A percentile compares a stretch with the other conserved stretches of the same genome.
These are phyloP conservation scores for Solanum pimpinellifolium DNA, from an alignment of 257 asterid species.

Conservation along the genomic window DNA sequence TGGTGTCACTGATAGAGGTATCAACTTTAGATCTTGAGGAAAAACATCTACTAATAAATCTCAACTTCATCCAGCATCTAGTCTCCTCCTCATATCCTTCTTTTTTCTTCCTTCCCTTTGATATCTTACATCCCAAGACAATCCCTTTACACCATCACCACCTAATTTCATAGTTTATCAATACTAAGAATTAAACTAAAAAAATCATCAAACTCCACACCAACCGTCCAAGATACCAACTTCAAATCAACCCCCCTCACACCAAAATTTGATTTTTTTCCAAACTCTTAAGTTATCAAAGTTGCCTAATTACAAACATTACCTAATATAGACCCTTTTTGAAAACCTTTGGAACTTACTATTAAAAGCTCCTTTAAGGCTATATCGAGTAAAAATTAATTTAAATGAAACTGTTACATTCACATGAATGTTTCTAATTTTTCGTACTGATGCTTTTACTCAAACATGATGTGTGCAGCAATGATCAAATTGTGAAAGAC, in stretches of 20 bases:
- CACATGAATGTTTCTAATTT: background rate
- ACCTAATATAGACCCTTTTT: no score
- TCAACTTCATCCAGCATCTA: constrained; percentile 43
- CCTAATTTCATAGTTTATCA: constrained; percentile 33
- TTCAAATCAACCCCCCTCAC: background rate
- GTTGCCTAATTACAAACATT: background rate
- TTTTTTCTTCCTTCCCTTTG: constrained; percentile 29
- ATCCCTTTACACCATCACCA: constrained; percentile 31
- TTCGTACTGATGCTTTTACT: background rate
- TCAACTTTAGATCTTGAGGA: constrained; percentile 63
- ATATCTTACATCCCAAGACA: constrained; percentile 41
- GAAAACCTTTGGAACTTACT: background rate
- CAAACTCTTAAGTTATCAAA: background rate
- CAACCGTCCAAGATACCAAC: background rate
- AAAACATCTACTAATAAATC: constrained; percentile 40
- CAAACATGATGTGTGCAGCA: background rate
- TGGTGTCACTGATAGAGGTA: constrained; percentile 41
- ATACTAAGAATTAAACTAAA: constrained; percentile 12
- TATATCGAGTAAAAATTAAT: background rate
- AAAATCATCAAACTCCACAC: background rate
- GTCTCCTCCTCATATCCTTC: constrained; percentile 16
- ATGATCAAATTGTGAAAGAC: background rate
- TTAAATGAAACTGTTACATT: background rate
- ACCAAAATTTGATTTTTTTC: background rate
- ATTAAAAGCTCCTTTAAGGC: background rate